A percentile compares a stretch with the other conserved stretches of the same genome.
Conservation (phyloP, 1,284 basidiomycete species). For the Golubevia sp. region DNA sequence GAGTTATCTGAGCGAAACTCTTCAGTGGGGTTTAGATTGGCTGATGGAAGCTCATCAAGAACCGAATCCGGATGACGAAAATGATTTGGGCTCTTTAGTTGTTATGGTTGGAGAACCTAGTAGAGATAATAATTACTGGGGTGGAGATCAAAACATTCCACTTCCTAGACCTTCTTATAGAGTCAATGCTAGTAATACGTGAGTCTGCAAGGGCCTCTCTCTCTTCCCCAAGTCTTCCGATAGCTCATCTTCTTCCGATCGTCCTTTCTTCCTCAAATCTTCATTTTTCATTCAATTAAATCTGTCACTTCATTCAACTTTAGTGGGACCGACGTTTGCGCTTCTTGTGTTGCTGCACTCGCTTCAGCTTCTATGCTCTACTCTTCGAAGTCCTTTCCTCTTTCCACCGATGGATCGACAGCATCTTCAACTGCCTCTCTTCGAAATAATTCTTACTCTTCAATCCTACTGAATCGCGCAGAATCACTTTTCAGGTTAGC, state of each 20-base stretch:
- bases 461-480: conserved; percentile 23
- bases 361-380: conserved; percentile 36
- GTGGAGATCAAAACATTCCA: conserved; percentile 38
- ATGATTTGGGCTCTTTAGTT: conserved; percentile 12
- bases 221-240: not conserved
- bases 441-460: conserved; percentile 27
- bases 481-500: conserved; percentile 33
- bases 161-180: conserved; percentile 27
- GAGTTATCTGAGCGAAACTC: conserved; percentile 36
- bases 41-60: conserved; percentile 31
- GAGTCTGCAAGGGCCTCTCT: not conserved
- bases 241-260: not conserved
- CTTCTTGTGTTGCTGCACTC: conserved; percentile 27
- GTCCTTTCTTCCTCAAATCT: too few species aligned
- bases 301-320: too few species aligned
- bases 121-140: conserved; percentile 38
- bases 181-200: conserved; percentile 26
- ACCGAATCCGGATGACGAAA: conserved; percentile 7
- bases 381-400: conserved; percentile 11
- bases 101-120: conserved; percentile 30
- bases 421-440: conserved; percentile 7
- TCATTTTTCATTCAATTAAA: too few species aligned
- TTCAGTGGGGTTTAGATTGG: conserved; percentile 47
- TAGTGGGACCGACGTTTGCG: conserved; percentile 42
- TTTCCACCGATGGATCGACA: conserved; percentile 2